Conservation (phyloP, 495 filamentous ascomycete species). For the Neurospora sublineolata region DNA sequence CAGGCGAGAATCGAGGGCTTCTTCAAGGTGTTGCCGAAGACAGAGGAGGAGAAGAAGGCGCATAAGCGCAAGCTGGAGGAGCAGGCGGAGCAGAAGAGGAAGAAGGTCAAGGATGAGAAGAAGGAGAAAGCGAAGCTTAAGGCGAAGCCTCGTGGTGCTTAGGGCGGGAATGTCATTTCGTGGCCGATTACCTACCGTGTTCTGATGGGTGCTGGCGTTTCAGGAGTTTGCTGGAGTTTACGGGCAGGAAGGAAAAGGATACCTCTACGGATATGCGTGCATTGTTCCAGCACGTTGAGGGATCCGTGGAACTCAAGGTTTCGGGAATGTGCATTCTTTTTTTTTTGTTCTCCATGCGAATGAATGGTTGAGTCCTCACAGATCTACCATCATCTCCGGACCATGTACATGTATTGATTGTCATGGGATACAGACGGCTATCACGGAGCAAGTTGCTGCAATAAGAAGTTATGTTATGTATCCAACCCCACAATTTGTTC, state of each 20-base stretch:
- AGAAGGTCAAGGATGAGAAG: constrained; percentile 82
- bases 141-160: constrained; percentile 56
- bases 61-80: constrained; percentile 90
- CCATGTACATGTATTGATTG: neutral
- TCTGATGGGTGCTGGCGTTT: neutral
- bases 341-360: neutral
- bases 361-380: neutral
- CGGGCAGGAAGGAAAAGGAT: neutral
- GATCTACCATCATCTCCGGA: neutral
- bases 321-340: neutral
- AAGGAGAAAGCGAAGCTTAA: constrained; percentile 88
- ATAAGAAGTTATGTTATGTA: neutral
- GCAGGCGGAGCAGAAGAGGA: constrained; percentile 81
- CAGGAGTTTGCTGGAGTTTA: neutral
- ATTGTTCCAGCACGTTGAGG: neutral
- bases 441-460: neutral
- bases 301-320: neutral
- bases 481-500: neutral
- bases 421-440: neutral
- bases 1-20: constrained; percentile 93
- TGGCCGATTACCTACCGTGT: neutral
- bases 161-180: constrained; percentile 4
- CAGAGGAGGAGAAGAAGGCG: constrained; percentile 65
- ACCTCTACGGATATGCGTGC: neutral
- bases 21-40: constrained; percentile 89